Evolutionary conservation across 805 yeast species (phyloP), one percentile per base, ranked within the genome.

Genomic region (Kockiozyma suomiensis): DNA sequence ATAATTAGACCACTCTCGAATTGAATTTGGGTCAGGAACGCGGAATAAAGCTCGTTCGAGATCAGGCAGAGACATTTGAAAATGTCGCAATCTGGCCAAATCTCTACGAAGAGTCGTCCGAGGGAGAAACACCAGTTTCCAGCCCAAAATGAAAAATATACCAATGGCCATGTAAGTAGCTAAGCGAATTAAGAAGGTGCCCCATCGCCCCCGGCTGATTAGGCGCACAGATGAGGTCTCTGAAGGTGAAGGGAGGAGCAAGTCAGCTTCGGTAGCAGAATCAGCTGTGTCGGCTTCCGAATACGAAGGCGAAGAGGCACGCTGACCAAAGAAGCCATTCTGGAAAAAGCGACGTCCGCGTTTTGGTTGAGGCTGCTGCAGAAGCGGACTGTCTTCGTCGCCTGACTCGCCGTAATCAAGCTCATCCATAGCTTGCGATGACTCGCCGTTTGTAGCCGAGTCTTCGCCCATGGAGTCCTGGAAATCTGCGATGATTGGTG

Each of bases 101-200:
- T 92, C 97, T 65, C 96, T 76, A 51, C 87, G 83, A 19, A 90
- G 75, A 1, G 96, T 88, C 0, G 97, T 89, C 58, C 97, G 74
- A 1, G 97, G 97, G 15, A 90, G 76, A 70, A 91, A 91, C 0
- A 86, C 82, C 51, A 89, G 76, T 42, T 88, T 82, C 70, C 88
- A 84, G 1, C 81, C 76, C 15, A 83, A 69, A 37, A 84, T 73
- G 49, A 84, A 82, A 1, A 79, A 54, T 1, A 84, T 61, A 1
- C 89, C 88, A 23, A 83, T 69, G 0, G 76, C 70, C 49, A 79
- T 74, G 61, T 79, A 78, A 66, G 79, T 75, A 71, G 80, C 73
- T 58, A 84, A 79, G 54, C 81, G 61, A 21, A 48, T 61, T 33
- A 45, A n/a, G 37, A 56, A 51, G 4, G 58, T 59, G 66, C 74